These are phyloP conservation scores for Maudiozyma serrabonitensis DNA, from an alignment of 805 yeast species.

Conservation along the genomic window DNA sequence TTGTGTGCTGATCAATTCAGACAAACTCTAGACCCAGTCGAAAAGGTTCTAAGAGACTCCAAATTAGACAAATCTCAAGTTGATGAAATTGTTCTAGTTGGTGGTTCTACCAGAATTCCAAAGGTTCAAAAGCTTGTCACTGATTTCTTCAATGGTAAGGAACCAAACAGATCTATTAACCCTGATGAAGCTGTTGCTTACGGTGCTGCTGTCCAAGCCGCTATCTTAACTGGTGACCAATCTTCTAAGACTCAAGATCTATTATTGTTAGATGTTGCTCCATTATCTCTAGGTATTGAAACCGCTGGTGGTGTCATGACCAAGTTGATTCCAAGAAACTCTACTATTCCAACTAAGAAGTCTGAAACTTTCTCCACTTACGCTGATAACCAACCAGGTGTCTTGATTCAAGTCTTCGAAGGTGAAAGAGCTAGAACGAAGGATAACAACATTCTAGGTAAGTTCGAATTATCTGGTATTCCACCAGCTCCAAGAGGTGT, in stretches of 20 bases:
- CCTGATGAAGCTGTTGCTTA: slow-evolving; percentile 99
- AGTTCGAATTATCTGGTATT: slow-evolving; percentile 91
- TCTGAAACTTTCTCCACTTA: slow-evolving; percentile 96
- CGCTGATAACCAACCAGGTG: slow-evolving; percentile 99
- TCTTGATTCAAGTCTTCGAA: slow-evolving; percentile 93
- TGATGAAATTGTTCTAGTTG: slow-evolving; percentile 91
- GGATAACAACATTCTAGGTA: slow-evolving; percentile 96
- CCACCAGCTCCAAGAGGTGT: slow-evolving; percentile 99
- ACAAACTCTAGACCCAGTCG: slow-evolving; percentile 92
- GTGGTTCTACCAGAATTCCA: slow-evolving; percentile 99
- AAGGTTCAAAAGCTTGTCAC: slow-evolving; percentile 94
- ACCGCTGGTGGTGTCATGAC: slow-evolving; percentile 99
- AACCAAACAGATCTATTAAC: slow-evolving; percentile 95
- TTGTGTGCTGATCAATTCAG: slow-evolving; percentile 93
- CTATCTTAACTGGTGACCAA: slow-evolving; percentile 93
- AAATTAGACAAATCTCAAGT: slow-evolving; percentile 88
- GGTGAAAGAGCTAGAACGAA: slow-evolving; percentile 97
- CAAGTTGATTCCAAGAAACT: slow-evolving; percentile 96
- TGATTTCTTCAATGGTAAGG: slow-evolving; percentile 97
- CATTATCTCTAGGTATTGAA: slow-evolving; percentile 96
- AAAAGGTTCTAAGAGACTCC: slow-evolving; percentile 88
- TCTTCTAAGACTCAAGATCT: slow-evolving; percentile 97
- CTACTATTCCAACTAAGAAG: slow-evolving; percentile 97
- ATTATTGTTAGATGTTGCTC: slow-evolving; percentile 96
- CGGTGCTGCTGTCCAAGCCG: slow-evolving; percentile 99